Conservation (phyloP, 371 early-diverging fungal species). For the Mortierella sp. region DNA sequence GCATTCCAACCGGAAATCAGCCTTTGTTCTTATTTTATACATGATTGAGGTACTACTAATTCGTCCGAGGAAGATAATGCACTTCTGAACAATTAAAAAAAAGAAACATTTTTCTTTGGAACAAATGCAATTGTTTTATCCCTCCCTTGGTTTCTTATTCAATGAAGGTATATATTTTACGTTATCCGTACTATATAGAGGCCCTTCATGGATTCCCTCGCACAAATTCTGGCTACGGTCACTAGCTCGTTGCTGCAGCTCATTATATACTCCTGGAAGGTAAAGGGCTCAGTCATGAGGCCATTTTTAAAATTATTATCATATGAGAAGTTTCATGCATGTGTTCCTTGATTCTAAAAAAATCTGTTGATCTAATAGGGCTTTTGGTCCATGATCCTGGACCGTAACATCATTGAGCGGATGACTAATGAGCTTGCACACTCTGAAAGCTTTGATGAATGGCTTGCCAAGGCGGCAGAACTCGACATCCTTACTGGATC, state of each 20-base stretch:
- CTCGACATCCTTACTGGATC: slow-evolving; percentile 68
- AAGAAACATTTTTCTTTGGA: too few relatives aligned
- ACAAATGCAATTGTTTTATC: not conserved
- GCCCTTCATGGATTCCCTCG: slow-evolving; percentile 7
- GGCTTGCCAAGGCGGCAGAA: slow-evolving; percentile 65
- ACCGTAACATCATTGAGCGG: slow-evolving; percentile 46
- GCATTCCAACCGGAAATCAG: not conserved
- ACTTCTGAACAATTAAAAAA: not conserved
- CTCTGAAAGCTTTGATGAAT: slow-evolving; percentile 70
- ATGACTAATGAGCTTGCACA: slow-evolving; percentile 61
- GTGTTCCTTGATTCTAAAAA: not conserved
- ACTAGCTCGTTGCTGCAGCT: slow-evolving; percentile 38
- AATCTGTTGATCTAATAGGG: slow-evolving; percentile 15
- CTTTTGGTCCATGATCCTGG: slow-evolving; percentile 40
- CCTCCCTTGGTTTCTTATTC: not conserved
- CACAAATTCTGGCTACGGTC: slow-evolving; percentile 28
- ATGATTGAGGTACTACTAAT: not conserved
- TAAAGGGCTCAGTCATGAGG: not conserved
- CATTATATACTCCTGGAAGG: slow-evolving; percentile 53
- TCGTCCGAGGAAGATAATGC: not conserved
- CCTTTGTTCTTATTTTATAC: not conserved
- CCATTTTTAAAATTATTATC: not conserved
- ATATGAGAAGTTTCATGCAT: not conserved
- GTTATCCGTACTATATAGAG: not conserved
- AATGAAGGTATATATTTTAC: too few relatives aligned